A percentile compares a stretch with the other conserved stretches of the same genome.
phyloP scores from a whole-genome alignment of 768 basidiomycete species.

The Hygrophorus russula region DNA sequence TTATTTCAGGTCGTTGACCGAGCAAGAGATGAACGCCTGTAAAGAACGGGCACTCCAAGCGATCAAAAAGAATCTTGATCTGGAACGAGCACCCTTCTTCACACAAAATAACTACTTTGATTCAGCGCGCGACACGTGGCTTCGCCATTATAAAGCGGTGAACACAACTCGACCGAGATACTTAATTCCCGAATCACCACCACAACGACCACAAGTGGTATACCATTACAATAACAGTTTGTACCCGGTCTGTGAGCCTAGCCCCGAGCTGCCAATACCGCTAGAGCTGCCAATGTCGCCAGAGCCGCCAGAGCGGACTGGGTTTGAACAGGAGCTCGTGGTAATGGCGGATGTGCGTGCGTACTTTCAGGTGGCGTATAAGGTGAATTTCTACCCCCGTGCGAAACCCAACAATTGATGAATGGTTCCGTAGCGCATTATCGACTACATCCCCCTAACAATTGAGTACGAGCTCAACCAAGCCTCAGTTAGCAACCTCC shows the following conservation, averaged over 20 bases:
- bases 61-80: slow-evolving; percentile 4
- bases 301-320: not conserved
- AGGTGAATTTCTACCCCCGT: slow-evolving; percentile 21
- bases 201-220: no score
- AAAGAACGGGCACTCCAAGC: not conserved
- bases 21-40: not conserved
- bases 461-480: slow-evolving; percentile 37
- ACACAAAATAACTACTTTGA: slow-evolving; percentile 20
- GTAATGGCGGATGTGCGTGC: slow-evolving; percentile 47
- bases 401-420: not conserved
- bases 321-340: slow-evolving; percentile 23
- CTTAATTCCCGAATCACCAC: not conserved
- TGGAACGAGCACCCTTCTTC: slow-evolving; percentile 5
- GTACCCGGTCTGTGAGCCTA: no score
- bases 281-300: no score
- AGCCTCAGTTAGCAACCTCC: slow-evolving; percentile 23
- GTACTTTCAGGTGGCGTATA: slow-evolving; percentile 44
- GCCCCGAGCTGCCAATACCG: no score
- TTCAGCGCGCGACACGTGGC: slow-evolving; percentile 15
- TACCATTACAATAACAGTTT: no score
- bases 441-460: slow-evolving; percentile 40
- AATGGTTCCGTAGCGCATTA: slow-evolving; percentile 29
- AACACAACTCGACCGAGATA: not conserved
- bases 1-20: slow-evolving; percentile 2
- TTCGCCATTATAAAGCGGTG: not conserved